Evolutionary conservation across 495 filamentous ascomycete species (phyloP), one percentile per base, ranked within the genome.

Genomic region (Articulospora tetracladia): DNA sequence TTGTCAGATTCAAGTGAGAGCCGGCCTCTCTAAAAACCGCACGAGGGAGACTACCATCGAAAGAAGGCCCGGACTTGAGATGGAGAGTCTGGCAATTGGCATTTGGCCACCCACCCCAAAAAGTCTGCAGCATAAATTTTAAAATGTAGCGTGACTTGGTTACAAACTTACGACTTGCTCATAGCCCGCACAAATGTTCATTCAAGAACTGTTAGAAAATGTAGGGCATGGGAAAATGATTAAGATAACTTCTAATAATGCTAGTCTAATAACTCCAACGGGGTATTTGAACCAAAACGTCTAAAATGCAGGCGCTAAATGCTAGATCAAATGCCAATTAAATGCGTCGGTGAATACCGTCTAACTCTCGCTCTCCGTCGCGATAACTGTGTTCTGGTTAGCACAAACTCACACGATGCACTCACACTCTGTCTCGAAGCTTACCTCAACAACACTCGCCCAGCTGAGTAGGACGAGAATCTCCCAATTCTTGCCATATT

Each of bases 401-500:
- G 27, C 27, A 7, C 41, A 15, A 2, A 53, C 1, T 50, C 20
- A 28, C 19, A 10, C 8, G 22, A 19, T 44, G 3, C 19, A 24
- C 24, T 2, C 4, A n/a, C 47, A 25, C 24, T 12, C 3, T 50
- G 44, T 10, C 7, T 19, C 19, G 7, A 41, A 10, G 49, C 59
- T 11, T 13, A 61, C 59, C 52, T 77, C 80, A 64, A 71, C 68
- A 61, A 76, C 76, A 46, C 67, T 61, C 47, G 71, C 75, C 53
- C 71, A 65, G 50, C 71, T 64, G 55, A 79, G 66, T 12, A 73
- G 71, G 15, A 65, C 69, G 32, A 76, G 70, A 52, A 86, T 80
- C 8, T 73, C 74, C 61, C 81, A 77, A 32, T 68, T 65, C 62
- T 81, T 74, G 22, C 72, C 69, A 50, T 79, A 70, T 39, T 85